A percentile compares a stretch with the other conserved stretches of the same genome.
These are phyloP conservation scores for Prunus mume DNA, from an alignment of 306 rosid species.

Conservation along the genomic window DNA sequence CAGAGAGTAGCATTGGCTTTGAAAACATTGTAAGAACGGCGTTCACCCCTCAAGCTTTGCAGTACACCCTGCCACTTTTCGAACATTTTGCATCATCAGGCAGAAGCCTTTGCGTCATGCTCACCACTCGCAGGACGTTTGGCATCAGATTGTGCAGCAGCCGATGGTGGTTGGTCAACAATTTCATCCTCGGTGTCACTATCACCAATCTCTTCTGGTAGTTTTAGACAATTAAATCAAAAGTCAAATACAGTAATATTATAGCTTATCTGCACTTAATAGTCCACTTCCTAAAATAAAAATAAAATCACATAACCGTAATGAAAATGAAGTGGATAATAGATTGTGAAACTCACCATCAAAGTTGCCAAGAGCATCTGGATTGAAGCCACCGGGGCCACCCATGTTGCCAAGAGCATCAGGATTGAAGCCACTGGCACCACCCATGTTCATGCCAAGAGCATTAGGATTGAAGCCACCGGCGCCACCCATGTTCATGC, in stretches of 20 bases:
- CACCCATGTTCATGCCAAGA: too few relatives aligned
- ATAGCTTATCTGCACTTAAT: not conserved
- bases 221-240: not conserved
- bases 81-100: constrained; percentile 11
- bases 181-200: constrained; percentile 28
- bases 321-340: not conserved
- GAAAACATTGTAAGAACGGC: not conserved
- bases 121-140: not conserved
- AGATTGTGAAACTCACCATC: constrained; percentile 21
- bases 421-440: too few relatives aligned
- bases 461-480: too few relatives aligned
- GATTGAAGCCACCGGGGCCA: not conserved
- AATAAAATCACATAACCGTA: not conserved
- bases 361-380: constrained; percentile 14
- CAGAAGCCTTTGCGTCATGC: not conserved
- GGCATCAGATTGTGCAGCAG: constrained; percentile 6
- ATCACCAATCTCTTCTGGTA: constrained; percentile 9
- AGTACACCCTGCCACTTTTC: not conserved
- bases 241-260: not conserved
- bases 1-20: not conserved
- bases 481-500: not conserved
- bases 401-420: not conserved
- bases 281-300: not conserved
- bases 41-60: not conserved
- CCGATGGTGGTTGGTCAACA: not conserved